phyloP scores from a whole-genome alignment of 108 stramenopile species.

The Nannochloropsis granulata region DNA sequence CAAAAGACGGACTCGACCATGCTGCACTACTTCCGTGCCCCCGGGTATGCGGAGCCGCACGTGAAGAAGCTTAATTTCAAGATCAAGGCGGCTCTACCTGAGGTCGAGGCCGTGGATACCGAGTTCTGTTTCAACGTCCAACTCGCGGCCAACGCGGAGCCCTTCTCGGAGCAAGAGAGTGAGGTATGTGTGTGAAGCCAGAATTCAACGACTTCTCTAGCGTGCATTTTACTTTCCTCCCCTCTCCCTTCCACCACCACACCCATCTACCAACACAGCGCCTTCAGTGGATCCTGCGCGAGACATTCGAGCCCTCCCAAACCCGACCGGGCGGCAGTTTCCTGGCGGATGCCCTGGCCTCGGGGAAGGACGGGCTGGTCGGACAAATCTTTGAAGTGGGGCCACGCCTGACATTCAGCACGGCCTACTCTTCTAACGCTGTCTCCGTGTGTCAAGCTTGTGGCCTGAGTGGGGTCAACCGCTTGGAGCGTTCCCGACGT shows the following conservation, averaged over 20 bases:
- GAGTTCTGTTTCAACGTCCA: conserved; percentile 36
- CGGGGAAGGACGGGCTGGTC: neutral
- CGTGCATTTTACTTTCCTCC: no score
- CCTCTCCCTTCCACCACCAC: neutral
- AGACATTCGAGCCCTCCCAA: conserved; percentile 68
- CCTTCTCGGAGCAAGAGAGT: neutral
- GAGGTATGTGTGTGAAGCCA: neutral
- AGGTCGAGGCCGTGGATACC: conserved; percentile 7
- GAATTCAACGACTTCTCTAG: no score
- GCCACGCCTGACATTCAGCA: conserved; percentile 89
- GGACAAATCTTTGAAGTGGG: conserved; percentile 74
- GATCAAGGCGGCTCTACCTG: neutral
- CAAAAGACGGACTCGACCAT: neutral
- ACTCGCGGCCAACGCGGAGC: conserved; percentile 1
- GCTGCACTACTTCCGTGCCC: neutral
- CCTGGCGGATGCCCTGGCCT: conserved; percentile 4
- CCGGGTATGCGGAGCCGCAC: neutral
- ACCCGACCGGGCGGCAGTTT: conserved; percentile 16
- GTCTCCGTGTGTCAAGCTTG: conserved; percentile 67
- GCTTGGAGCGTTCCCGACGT: conserved; percentile 70
- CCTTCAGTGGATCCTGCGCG: conserved; percentile 74
- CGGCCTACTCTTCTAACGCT: conserved; percentile 91
- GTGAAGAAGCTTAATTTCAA: neutral
- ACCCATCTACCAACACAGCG: neutral
- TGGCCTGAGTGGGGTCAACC: conserved; percentile 44